phyloP scores from a whole-genome alignment of 2,329 filamentous ascomycete species.

The Xylaria hypoxylon region DNA sequence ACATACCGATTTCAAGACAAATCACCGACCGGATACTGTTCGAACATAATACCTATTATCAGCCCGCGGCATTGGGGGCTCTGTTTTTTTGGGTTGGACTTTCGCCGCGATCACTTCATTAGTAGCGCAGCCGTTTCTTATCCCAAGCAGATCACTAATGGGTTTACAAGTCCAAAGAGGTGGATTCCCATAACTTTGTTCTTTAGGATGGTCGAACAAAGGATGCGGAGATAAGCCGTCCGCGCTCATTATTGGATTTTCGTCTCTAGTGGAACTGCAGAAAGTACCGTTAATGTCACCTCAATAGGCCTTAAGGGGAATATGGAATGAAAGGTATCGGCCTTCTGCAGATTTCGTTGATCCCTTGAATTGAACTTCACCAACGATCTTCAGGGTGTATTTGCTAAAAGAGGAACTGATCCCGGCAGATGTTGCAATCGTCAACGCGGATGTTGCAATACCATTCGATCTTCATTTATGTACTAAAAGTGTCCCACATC shows the following conservation, averaged over 20 bases:
- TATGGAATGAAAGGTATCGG: constrained; percentile 7
- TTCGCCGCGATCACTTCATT: background rate
- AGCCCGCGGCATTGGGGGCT: background rate
- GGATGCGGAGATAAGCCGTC: constrained; percentile 22
- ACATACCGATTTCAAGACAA: background rate
- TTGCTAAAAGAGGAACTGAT: constrained; percentile 28
- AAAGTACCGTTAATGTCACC: background rate
- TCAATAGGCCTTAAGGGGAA: constrained; percentile 18
- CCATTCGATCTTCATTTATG: constrained; percentile 15
- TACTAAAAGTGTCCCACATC: constrained; percentile 21
- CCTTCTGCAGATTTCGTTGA: background rate
- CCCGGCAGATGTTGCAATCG: constrained; percentile 28
- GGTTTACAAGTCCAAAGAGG: constrained; percentile 4
- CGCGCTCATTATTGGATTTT: constrained; percentile 10
- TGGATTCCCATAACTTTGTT: background rate
- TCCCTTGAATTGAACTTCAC: constrained; percentile 27
- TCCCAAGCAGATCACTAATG: background rate
- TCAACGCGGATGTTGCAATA: constrained; percentile 31
- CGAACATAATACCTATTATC: background rate
- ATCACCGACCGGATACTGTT: background rate
- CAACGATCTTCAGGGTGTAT: constrained; percentile 18
- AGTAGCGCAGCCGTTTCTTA: background rate
- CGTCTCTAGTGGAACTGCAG: background rate
- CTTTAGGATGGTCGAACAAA: background rate
- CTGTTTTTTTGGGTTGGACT: background rate